phyloP scores from a whole-genome alignment of 2,329 filamentous ascomycete genomes.

The Cercospora nicotianae region DNA sequence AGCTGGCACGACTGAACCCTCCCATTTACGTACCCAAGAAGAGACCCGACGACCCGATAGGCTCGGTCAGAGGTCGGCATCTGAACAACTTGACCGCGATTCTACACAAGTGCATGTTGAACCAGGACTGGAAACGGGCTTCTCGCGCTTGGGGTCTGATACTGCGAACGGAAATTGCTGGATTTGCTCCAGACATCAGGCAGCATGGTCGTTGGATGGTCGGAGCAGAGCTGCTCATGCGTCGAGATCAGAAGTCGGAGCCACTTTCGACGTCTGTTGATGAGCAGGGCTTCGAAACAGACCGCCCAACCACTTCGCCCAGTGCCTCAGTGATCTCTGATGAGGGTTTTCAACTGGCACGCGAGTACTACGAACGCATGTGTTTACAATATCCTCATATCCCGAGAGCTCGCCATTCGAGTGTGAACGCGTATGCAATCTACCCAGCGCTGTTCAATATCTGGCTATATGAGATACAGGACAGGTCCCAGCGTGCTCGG shows the following conservation, averaged over 20 bases:
- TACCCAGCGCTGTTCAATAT: slow-evolving; percentile 77
- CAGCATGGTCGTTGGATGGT: slow-evolving; percentile 74
- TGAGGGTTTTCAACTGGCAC: slow-evolving; percentile 58
- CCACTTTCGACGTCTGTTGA: slow-evolving; percentile 6
- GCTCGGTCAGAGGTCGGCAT: slow-evolving; percentile 54
- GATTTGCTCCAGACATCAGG: slow-evolving; percentile 65
- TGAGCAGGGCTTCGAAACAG: not conserved
- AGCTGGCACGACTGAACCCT: slow-evolving; percentile 45
- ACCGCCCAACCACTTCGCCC: not conserved
- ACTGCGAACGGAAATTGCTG: slow-evolving; percentile 60
- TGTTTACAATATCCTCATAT: slow-evolving; percentile 75
- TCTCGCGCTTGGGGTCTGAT: slow-evolving; percentile 74
- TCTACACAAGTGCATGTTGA: slow-evolving; percentile 69
- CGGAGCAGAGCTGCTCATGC: slow-evolving; percentile 79
- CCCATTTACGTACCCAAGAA: slow-evolving; percentile 41
- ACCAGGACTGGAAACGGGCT: slow-evolving; percentile 70
- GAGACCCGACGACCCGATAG: slow-evolving; percentile 22
- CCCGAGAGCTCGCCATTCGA: slow-evolving; percentile 55
- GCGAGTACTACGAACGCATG: slow-evolving; percentile 73
- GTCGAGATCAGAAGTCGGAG: slow-evolving; percentile 39
- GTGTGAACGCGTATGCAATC: slow-evolving; percentile 70
- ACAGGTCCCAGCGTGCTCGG: slow-evolving; percentile 54
- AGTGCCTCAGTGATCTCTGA: slow-evolving; percentile 23
- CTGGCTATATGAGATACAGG: slow-evolving; percentile 74
- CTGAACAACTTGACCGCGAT: slow-evolving; percentile 67